Base-by-base conservation (phyloP, 148 eudicot genomes). In the Silene conica region DNA sequence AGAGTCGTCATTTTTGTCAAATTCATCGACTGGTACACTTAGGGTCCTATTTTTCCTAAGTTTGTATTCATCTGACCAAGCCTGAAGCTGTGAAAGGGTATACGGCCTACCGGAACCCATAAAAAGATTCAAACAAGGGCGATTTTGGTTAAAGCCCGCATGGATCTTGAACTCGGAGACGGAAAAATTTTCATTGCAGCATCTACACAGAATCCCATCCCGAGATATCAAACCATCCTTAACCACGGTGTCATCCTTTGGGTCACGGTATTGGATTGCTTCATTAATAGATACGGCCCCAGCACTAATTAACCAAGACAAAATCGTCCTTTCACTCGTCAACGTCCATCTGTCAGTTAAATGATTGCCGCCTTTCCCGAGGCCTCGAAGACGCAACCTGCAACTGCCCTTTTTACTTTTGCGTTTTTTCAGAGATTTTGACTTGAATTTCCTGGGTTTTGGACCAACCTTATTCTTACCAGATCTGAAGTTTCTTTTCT, bases 41-140 rank as follows among this genome's bases (percentile, higher is more conserved):
- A 54, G 76, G 66, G 78, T 78, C 76, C 84, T 77, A 77, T 73
- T 85, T 84, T 80, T 89, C 86, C 92, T 83, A 61, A 85, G 80
- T 84, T 90, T 92, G 83, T 90, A 95, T 81, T 95, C 98, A 84
- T 80, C 86, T 54, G 97, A 95, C 98, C 98, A 95, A 73, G 97
- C 98, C 85, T 95, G 93, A 72, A 95, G 96, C 83, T 88, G 89
- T 82, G 96, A 90, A 74, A 86, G 73, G 70, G 92, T 86, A 74
- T 83, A 89, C 50, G 92, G 82, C 84, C 87, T 89, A 71, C 92
- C 96, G 73, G 93, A 92, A 63, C 91, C 93, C 89, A 86, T 86
- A 79, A 86, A 85, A 76, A 95, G 92, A 85, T 95, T 89, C 77
- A 82, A 82, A 78, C 96, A 87, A 41, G 88, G 93, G 74, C 85